Base-by-base conservation (phyloP, 192 early-diverging fungal species). In the Umbelopsis sp. region DNA sequence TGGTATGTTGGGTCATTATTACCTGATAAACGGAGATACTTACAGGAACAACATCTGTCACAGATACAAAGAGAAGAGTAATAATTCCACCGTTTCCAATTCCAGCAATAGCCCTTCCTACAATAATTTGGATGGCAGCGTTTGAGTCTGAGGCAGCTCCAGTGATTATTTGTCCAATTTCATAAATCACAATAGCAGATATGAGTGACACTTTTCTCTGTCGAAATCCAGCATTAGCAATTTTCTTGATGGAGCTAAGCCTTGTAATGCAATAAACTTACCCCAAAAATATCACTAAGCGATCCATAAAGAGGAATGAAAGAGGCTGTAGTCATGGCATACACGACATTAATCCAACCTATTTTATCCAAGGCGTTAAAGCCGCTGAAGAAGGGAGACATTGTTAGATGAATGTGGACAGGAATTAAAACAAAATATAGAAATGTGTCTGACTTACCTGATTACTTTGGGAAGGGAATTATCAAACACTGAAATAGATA, bases 41-140 rank as follows among this genome's bases (percentile, higher is more conserved):
- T 31, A 89, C 68, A 22, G 88, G 82, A 36, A 96, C 88, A 73
- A 97, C 88, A 76, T 96, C 96, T 4, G 91, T 82, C 24, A 96
- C 83, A 22, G 96, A 90, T 31, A 95, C 89, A 26, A 93, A 79
- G 22, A 89, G 85, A 59, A 92, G 74, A 3, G 88, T 77, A 69
- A 93, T 77, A 31, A 96, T 85, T 17, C 93, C 90, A 20, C 91
- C 92, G 31, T 90, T 93, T 34, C 96, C 96, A 52, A 96, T 77
- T 6, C 94, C 94, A 34, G 91, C 90, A 73, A 97, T 89, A 0
- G 88, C 94, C 24, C 94, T 87, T 56, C 90, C 90, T 71, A 83
- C 74, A 74, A 87, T 94, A 52, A 96, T 51, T 29, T 69, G 20
- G 8, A 70, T 22, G n/a, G 43, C 43, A 70, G 34, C 43, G 2